phyloP scores from a whole-genome alignment of 306 rosid genomes.

The Vicia faba region DNA sequence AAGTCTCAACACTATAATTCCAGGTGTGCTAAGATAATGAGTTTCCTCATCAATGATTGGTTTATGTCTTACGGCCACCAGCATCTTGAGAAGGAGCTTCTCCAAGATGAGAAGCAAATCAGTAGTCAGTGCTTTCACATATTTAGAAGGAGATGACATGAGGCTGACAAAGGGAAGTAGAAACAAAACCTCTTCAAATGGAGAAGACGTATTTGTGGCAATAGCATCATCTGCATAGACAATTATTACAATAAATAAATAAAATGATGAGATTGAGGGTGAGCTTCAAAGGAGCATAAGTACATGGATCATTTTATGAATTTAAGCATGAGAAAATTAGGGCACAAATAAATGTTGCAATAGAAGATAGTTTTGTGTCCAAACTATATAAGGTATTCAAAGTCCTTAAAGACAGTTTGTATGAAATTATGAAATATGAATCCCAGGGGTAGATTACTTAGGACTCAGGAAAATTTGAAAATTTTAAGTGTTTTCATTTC shows the following conservation, averaged over 20 bases:
- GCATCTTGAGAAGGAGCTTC: slow-evolving; percentile 54
- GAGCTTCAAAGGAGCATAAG: slow-evolving; percentile 26
- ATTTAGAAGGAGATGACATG: slow-evolving; percentile 87
- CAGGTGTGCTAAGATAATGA: slow-evolving; percentile 66
- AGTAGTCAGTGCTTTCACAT: slow-evolving; percentile 69
- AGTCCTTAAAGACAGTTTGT: slow-evolving; percentile 24
- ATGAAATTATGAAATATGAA: slow-evolving; percentile 3
- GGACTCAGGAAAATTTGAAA: slow-evolving; percentile 19
- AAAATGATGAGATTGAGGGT: slow-evolving; percentile 19
- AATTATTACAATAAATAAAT: slow-evolving; percentile 24
- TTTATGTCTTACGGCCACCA: slow-evolving; percentile 43
- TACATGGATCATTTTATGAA: slow-evolving; percentile 19
- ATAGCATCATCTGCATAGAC: slow-evolving; percentile 57
- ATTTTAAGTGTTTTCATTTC: slow-evolving; percentile 1
- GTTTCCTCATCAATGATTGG: slow-evolving; percentile 44
- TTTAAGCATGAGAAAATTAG: slow-evolving; percentile 28
- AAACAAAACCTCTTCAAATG: slow-evolving; percentile 75
- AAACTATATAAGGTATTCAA: slow-evolving; percentile 15
- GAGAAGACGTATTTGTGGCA: slow-evolving; percentile 41
- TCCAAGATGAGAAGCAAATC: slow-evolving; percentile 71
- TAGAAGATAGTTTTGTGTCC: slow-evolving; percentile 2
- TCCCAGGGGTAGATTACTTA: slow-evolving; percentile 11
- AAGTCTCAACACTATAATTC: slow-evolving; percentile 63
- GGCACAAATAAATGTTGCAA: slow-evolving; percentile 19
- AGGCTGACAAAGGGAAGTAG: slow-evolving; percentile 79